Percentiles rank a stretch among this genome's conserved stretches.
phyloP scores from a whole-genome alignment of 805 yeast genomes.

The Spathaspora gorwiae region DNA sequence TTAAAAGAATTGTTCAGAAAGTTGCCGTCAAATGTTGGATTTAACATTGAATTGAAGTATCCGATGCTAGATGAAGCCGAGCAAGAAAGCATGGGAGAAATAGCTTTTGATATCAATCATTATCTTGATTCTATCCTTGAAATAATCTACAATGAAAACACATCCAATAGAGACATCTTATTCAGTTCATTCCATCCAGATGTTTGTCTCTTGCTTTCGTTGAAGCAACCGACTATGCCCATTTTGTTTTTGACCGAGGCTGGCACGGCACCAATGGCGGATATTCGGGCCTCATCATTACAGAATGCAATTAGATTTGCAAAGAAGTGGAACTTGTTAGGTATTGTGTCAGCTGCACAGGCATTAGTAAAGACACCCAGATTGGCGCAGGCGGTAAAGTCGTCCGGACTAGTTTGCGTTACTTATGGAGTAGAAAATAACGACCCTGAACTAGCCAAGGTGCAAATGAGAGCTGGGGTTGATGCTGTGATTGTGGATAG shows the following conservation, averaged over 20 bases:
- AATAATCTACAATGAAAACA: constrained; percentile 69
- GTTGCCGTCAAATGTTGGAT: constrained; percentile 80
- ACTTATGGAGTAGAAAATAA: constrained; percentile 86
- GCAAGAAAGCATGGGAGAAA: constrained; percentile 79
- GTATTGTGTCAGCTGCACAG: constrained; percentile 84
- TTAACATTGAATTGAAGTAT: constrained; percentile 90
- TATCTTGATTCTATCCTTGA: constrained; percentile 86
- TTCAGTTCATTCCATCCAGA: constrained; percentile 96
- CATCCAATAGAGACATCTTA: constrained; percentile 76
- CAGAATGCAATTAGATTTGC: constrained; percentile 92
- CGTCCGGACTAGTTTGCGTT: constrained; percentile 87
- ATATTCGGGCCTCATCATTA: constrained; percentile 77
- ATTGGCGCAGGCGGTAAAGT: constrained; percentile 84
- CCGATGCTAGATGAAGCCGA: constrained; percentile 95
- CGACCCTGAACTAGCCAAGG: constrained; percentile 73
- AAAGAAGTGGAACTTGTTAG: constrained; percentile 83
- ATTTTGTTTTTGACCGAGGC: constrained; percentile 85
- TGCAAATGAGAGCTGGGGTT: constrained; percentile 90
- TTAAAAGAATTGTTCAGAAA: constrained; percentile 77
- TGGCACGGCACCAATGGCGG: constrained; percentile 85
- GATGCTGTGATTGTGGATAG: constrained; percentile 98
- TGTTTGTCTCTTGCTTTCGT: constrained; percentile 73
- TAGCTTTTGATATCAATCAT: constrained; percentile 75
- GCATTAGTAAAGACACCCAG: constrained; percentile 89
- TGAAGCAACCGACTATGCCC: constrained; percentile 93